Base-by-base conservation (phyloP, 2,329 filamentous ascomycete genomes). In the Claviceps cyperi region DNA sequence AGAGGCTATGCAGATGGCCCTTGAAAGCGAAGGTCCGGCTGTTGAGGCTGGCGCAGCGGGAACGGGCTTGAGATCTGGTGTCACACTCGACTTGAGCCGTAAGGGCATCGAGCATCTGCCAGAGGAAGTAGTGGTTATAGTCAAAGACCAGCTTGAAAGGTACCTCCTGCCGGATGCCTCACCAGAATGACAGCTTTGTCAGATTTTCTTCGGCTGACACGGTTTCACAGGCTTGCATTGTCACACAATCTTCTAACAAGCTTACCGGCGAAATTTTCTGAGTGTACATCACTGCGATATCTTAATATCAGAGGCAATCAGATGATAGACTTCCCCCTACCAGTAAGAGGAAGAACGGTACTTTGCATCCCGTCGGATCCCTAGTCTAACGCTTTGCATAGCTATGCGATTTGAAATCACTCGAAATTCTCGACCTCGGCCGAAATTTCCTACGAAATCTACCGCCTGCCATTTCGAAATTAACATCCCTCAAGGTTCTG, bases 401-500 rank as follows among this genome's bases (percentile, higher is more conserved):
- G 89, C 78, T 97, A 52, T 90, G 91, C 63, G 82, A 89, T 64
- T 75, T 97, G 54, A 83, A 80, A 48, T 85, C 88, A 36, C 77
- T 97, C 50, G 90, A 97, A 67, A 95, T 96, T 52, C 77, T 97
- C 53, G 91, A 97, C 67, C 76, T 97, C 50, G 90, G 89, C 63
- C 80, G 86, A 58, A 97, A 97, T 64, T 87, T 84, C 64, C 81
- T 97, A 53, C 78, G 77, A 46, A 71, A 77, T 9, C 75, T 97
- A 2, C 89, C 91, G 0, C 78, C 83, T 45, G 84, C 90, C 49
- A 86, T 96, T 54, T 79, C 78, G 53, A 87, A 82, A 60, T 73
- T 97, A 59, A 83, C 82, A 5, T 94, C 87, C 1, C 71, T 97
- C 55, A 94, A 94, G 62, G 90, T 96, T 15, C 73, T 97, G 50